These are phyloP conservation scores for Hyaloperonospora arabidopsidis DNA, from an alignment of 352 stramenopile species.

Conservation along the genomic window DNA sequence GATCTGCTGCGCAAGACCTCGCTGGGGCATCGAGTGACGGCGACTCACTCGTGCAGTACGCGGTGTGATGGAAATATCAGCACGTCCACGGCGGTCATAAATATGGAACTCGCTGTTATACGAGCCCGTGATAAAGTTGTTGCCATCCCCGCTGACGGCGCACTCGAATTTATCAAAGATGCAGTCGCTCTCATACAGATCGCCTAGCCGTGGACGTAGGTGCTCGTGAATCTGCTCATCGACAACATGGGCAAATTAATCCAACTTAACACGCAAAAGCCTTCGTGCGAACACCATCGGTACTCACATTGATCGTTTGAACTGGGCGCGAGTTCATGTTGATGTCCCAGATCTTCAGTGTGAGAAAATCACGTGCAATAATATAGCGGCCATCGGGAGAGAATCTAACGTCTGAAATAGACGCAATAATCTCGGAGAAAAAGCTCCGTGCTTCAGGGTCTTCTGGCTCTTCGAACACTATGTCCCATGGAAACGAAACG, in stretches of 20 bases:
- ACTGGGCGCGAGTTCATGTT: constrained; percentile 92
- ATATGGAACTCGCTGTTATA: constrained; percentile 94
- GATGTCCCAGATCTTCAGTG: constrained; percentile 94
- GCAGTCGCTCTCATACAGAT: constrained; percentile 94
- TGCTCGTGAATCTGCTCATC: constrained; percentile 85
- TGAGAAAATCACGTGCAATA: constrained; percentile 92
- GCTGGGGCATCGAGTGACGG: constrained; percentile 63
- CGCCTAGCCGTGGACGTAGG: constrained; percentile 74
- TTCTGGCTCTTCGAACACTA: constrained; percentile 80
- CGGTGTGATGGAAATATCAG: constrained; percentile 60
- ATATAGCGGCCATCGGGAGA: constrained; percentile 91
- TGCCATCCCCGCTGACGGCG: constrained; percentile 83
- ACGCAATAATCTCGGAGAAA: constrained; percentile 94
- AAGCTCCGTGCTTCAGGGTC: constrained; percentile 84
- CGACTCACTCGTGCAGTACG: constrained; percentile 35
- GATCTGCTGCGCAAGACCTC: constrained; percentile 58
- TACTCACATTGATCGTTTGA: constrained; percentile 86
- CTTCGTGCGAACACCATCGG: neutral
- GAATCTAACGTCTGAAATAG: constrained; percentile 92
- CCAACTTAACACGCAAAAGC: neutral
- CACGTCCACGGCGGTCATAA: constrained; percentile 79
- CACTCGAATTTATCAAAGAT: constrained; percentile 98
- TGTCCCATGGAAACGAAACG: neutral
- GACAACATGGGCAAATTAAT: constrained; percentile 2
- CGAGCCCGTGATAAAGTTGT: constrained; percentile 90